Evolutionary conservation across 78 protist species (phyloP), one percentile per base, ranked within the genome.

Genomic region (Chrysochromulina parva): DNA sequence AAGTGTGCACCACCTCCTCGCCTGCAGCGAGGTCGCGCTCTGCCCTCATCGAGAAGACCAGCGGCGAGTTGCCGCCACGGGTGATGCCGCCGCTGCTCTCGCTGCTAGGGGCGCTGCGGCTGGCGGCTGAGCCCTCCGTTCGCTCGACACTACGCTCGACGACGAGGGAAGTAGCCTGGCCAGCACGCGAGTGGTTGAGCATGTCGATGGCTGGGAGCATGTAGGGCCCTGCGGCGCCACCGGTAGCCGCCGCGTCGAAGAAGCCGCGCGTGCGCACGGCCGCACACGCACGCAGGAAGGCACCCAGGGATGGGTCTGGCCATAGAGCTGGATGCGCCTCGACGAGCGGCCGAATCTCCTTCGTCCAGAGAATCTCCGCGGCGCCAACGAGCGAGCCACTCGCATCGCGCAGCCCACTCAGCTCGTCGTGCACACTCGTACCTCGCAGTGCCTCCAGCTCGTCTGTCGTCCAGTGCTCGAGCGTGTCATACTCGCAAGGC

Each of bases 251-350:
- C 16, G 82, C 11, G 82, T 74, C 82, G 24, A 13, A 19, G 55
- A 74, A 74, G 82, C 82, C 82, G 3, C 82, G 82, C 10, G 82
- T 74, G 82, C 82, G 82, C 55, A 74, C 82, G 1, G 82, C 82
- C 1, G 82, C 82, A 55, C 82, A 74, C 11, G 82, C 55, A 55
- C 55, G 50, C 28, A 74, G 57, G 24, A 74, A 74, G n/a, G 82
- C 55, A 1, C 11, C 82, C 1, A 48, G 28, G 57, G 82, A 74
- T 24, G 82, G n/a, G 82, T 74, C 55, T n/a, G 82, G 82, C 82
- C 82, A 74, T n/a, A 74, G 57, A 13, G 38, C 58, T 2, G 82
- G 82, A 55, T 48, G 82, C 14, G 2, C n/a, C 28, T 5, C 28
- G 28, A 74, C 82, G 24, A 74, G 6, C 13, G 55, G 82, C 20